A percentile compares a stretch with the other conserved stretches of the same genome.
Evolutionary conservation across 768 basidiomycete species (phyloP).

Genomic region (Phylloporus rhodoxanthus): DNA sequence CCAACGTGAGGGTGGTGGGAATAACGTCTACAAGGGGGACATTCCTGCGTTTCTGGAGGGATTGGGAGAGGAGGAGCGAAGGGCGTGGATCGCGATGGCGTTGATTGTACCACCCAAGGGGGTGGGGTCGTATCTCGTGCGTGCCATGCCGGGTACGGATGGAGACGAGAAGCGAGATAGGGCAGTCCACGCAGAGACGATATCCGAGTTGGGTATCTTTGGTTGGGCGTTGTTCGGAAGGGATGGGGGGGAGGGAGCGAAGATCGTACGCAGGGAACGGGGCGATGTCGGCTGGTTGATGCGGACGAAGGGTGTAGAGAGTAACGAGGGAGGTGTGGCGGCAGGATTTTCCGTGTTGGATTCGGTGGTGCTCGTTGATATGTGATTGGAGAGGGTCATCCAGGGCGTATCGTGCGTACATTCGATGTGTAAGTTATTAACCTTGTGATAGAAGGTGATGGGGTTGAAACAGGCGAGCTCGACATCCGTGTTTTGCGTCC

Average conservation of each 20-base stretch:
- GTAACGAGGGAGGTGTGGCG: slow-evolving; percentile 53
- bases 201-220: slow-evolving; percentile 90
- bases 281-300: slow-evolving; percentile 77
- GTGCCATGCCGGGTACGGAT: slow-evolving; percentile 42
- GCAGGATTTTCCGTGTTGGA: slow-evolving; percentile 71
- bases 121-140: slow-evolving; percentile 67
- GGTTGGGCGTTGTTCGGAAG: slow-evolving; percentile 78
- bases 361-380: slow-evolving; percentile 54
- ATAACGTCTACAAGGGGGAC: slow-evolving; percentile 84
- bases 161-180: slow-evolving; percentile 1
- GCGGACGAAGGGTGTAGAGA: slow-evolving; percentile 84
- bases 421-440: too few species aligned
- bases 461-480: too few species aligned
- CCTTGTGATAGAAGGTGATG: too few species aligned
- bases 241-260: slow-evolving; percentile 29
- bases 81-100: slow-evolving; percentile 95
- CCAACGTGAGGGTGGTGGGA: slow-evolving; percentile 96
- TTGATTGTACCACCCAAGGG: slow-evolving; percentile 75
- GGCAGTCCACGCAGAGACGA: slow-evolving; percentile 58
- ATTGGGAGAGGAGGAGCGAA: slow-evolving; percentile 54
- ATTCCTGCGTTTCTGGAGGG: slow-evolving; percentile 72
- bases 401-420: not conserved
- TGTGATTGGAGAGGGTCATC: not conserved
- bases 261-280: slow-evolving; percentile 42
- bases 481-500: too few species aligned